Conservation (phyloP, 73 alveolate genomes). For the Paramecium bursaria region DNA sequence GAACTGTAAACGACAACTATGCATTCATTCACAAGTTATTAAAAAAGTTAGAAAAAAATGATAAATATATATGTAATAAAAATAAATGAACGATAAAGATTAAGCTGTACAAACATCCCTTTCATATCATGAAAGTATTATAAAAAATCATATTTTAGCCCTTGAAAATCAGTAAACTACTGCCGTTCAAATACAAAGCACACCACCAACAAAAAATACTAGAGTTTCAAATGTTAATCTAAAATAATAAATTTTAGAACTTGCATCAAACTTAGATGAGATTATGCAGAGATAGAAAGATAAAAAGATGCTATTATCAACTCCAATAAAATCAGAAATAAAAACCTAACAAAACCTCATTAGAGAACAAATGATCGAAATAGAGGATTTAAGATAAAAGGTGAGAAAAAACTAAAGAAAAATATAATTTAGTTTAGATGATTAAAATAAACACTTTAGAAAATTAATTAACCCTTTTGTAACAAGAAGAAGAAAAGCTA, state of each 20-base stretch:
- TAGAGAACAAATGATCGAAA: slow-evolving; percentile 32
- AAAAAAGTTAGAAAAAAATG: no score
- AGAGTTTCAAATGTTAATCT: no score
- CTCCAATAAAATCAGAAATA: background rate
- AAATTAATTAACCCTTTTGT: background rate
- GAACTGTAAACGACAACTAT: no score
- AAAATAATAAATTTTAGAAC: background rate
- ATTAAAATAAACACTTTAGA: slow-evolving; percentile 13
- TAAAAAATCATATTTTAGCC: no score
- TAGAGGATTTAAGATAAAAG: background rate
- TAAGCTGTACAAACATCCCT: no score
- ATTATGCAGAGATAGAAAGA: background rate
- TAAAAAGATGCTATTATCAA: background rate
- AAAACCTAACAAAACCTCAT: slow-evolving; percentile 1
- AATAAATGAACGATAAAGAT: no score
- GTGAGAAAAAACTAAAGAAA: slow-evolving; percentile 9
- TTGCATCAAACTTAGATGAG: background rate
- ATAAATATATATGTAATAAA: no score
- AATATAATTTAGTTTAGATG: slow-evolving; percentile 31
- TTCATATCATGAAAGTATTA: no score
- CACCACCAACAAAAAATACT: no score
- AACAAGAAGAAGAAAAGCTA: background rate
- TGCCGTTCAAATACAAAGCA: no score
- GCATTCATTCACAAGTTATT: no score
- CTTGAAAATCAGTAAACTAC: no score